Conservation (phyloP, 768 basidiomycete species). For the Pisolithus microcarpus region DNA sequence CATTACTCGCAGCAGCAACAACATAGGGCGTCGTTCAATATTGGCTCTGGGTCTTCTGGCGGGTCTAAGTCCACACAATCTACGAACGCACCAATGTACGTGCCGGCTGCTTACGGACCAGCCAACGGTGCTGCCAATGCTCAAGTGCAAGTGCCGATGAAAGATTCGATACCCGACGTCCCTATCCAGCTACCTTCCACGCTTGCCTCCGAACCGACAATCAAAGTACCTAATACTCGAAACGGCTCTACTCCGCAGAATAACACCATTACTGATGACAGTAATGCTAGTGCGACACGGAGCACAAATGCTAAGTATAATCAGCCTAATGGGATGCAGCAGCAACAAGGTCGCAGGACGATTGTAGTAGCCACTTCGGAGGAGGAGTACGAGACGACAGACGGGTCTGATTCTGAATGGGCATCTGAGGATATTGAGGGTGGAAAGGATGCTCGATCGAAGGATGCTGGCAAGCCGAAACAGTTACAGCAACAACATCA, state of each 20-base stretch:
- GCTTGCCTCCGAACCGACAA: background rate
- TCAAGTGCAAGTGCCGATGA: background rate
- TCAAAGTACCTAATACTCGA: background rate
- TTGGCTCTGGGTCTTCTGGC: constrained; percentile 55
- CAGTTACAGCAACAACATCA: background rate
- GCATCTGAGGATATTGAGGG: constrained; percentile 47
- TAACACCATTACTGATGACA: background rate
- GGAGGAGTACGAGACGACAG: constrained; percentile 49
- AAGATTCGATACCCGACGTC: background rate
- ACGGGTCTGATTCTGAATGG: constrained; percentile 55
- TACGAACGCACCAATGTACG: constrained; percentile 7
- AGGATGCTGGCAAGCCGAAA: background rate
- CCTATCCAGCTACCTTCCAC: background rate
- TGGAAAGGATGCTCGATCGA: background rate
- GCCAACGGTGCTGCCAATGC: constrained; percentile 6
- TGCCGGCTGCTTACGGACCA: constrained; percentile 4
- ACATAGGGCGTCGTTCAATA: constrained; percentile 41
- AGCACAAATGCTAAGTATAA: constrained; percentile 11
- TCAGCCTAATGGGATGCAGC: constrained; percentile 14
- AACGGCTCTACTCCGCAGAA: background rate
- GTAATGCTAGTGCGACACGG: constrained; percentile 8
- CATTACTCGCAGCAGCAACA: constrained; percentile 13
- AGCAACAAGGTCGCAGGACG: constrained; percentile 29
- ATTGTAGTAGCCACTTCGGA: constrained; percentile 44
- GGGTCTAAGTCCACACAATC: constrained; percentile 29